Evolutionary conservation across 805 yeast species (phyloP).

Genomic region (Kodamaea restingae): DNA sequence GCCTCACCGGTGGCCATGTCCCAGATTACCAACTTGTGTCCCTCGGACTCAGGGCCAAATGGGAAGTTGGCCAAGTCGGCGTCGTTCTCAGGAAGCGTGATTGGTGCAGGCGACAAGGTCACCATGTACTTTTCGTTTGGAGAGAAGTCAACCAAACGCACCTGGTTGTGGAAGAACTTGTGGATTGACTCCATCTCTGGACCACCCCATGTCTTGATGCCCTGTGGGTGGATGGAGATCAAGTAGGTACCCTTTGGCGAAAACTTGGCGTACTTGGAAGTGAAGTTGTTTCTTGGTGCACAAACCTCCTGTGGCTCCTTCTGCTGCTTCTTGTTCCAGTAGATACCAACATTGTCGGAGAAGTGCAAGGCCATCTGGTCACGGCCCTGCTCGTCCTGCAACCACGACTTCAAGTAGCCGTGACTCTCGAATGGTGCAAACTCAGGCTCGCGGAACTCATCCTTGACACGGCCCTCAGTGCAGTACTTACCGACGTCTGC

Average conservation of each 20-base stretch:
- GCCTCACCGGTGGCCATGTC: slow-evolving; percentile 79
- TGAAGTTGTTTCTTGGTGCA: slow-evolving; percentile 80
- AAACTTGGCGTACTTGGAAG: slow-evolving; percentile 81
- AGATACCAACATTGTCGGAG: slow-evolving; percentile 76
- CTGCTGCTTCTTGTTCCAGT: slow-evolving; percentile 76
- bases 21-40: slow-evolving; percentile 94
- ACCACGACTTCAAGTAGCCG: slow-evolving; percentile 86
- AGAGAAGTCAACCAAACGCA: slow-evolving; percentile 83
- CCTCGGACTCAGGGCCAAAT: slow-evolving; percentile 81
- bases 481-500: slow-evolving; percentile 80
- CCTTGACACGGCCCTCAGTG: slow-evolving; percentile 54
- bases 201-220: slow-evolving; percentile 97
- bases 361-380: slow-evolving; percentile 84
- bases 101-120: slow-evolving; percentile 84
- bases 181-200: slow-evolving; percentile 64
- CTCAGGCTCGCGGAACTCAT: slow-evolving; percentile 66
- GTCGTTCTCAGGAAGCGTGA: slow-evolving; percentile 56
- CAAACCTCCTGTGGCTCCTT: slow-evolving; percentile 70
- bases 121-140: slow-evolving; percentile 89
- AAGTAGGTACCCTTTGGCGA: slow-evolving; percentile 91
- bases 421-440: slow-evolving; percentile 69
- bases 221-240: slow-evolving; percentile 87
- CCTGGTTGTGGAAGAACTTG: slow-evolving; percentile 85
- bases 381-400: slow-evolving; percentile 81
- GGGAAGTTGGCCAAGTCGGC: slow-evolving; percentile 70